Percentiles rank a stretch among this genome's conserved stretches.
Conservation (phyloP, 2,329 filamentous ascomycete species). For the Pyricularia sp. region DNA sequence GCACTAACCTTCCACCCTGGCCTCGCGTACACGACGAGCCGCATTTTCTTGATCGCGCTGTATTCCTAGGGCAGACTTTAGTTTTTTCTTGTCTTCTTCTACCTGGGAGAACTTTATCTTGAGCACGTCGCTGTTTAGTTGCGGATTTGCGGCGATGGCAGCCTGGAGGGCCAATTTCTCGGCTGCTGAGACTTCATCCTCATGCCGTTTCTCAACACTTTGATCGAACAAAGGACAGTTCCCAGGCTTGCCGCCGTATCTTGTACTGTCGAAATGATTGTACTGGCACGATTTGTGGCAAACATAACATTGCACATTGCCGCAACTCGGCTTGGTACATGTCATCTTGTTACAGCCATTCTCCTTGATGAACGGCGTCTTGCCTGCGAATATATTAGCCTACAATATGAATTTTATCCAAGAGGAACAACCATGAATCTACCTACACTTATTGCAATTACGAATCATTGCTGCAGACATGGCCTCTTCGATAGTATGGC, state of each 20-base stretch:
- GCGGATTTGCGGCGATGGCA: conserved; percentile 49
- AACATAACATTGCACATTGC: conserved; percentile 55
- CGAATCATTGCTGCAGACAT: conserved; percentile 74
- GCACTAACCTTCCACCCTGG: neutral
- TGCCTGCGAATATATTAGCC: conserved; percentile 28
- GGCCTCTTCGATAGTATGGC: conserved; percentile 69
- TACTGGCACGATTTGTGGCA: conserved; percentile 63
- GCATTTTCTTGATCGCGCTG: neutral
- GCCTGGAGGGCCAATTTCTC: conserved; percentile 47
- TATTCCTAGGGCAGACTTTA: conserved; percentile 7
- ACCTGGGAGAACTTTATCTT: conserved; percentile 47
- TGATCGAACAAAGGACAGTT: conserved; percentile 61
- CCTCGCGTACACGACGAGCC: neutral
- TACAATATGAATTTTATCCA: neutral
- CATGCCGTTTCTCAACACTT: conserved; percentile 48
- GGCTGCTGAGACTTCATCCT: conserved; percentile 52
- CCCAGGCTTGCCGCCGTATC: conserved; percentile 34
- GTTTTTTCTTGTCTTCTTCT: conserved; percentile 26
- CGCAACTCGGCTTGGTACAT: conserved; percentile 48
- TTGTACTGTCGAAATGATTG: conserved; percentile 55
- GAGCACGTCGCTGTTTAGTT: conserved; percentile 46
- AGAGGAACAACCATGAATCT: conserved; percentile 9
- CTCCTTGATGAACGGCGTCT: conserved; percentile 71
- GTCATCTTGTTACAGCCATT: conserved; percentile 77
- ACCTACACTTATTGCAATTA: conserved; percentile 57